Evolutionary conservation across 192 early-diverging fungal species (phyloP), one percentile per base, ranked within the genome.

Genomic region (Backusella macrospora): DNA sequence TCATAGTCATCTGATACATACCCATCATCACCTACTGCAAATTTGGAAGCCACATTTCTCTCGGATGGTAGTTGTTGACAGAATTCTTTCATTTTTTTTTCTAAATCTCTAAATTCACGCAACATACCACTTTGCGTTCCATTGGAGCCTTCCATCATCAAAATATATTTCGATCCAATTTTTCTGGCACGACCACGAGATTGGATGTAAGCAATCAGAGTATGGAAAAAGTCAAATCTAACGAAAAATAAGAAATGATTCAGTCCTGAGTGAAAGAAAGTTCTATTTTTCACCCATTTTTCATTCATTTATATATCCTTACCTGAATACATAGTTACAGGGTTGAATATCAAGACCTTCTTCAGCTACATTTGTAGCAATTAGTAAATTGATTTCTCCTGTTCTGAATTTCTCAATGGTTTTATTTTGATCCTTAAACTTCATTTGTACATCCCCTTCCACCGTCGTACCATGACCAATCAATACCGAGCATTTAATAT

Each of bases 341-440:
- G 92, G 90, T 75, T 94, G 93, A 55, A 98, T 94, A 78, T 98
- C 97, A 1, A 98, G 81, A 21, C 97, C 97, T 78, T 98, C 97
- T 76, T 97, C 97, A 12, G 94, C 97, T 12, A 98, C 96, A 83
- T 91, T 90, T 1, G 97, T 99, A 6, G 97, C 92, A 67, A 97
- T 88, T 2, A 99, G 74, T 34, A 97, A 73, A 72, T 97, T 97
- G 34, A 92, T 76, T 4, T 80, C 76, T 48, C 91, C 90, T 6
- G 74, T 72, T 21, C 88, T 81, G 76, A 98, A 98, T 23, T 88
- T 77, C 0, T 68, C 77, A 23, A 97, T 88, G 4, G 88, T 87
- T 18, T 75, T 79, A 40, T 85, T 83, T 78, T 95, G 93, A 23
- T 85, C 72, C 18, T 71, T 81, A 34, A 73, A 84, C 9, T 74